Evolutionary conservation across 2,329 filamentous ascomycete species (phyloP), one percentile per base, ranked within the genome.

Genomic region (Beauveria sp.): DNA sequence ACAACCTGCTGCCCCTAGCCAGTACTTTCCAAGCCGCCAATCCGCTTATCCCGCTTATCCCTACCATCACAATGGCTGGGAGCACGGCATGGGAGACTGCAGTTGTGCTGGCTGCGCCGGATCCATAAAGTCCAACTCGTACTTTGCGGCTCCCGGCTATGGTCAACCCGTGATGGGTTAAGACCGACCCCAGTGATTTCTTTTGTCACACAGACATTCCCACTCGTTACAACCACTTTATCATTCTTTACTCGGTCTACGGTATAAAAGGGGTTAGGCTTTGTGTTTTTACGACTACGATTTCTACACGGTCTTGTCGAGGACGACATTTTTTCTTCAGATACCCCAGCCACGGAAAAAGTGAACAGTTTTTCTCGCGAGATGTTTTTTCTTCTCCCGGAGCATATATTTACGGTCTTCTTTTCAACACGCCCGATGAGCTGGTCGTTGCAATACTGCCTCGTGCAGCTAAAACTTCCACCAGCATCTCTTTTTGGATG

Each of bases 131-230:
- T 73, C 78, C 14, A 68, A 72, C 4, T 69, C 75, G 0, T 84
- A 83, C 69, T 81, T 84, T 63, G 71, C 75, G 54, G 68, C 75
- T 24, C 78, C 81, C 58, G 72, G 70, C 47, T 85, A 82, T 61
- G 77, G 79, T 30, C 83, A 85, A 68, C 73, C 82, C 16, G 82
- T 85, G 18, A 78, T 84, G 70, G 82, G 82, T 58, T 83, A 69
- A 75, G 59, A 63, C 63, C 55, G 60, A 67, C 64, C 60, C 65
- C 62, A 65, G 66, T 66, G 63, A 63, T 66, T 66, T 64, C 62
- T 64, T 59, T 65, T 63, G 58, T 61, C 55, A 52, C 54, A 22
- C 40, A n/a, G 38, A 60, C 46, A 40, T 57, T 65, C 60, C 64
- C 67, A 70, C 69, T 62, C 64, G 63, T 63, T 64, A 55, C 45